phyloP scores from a whole-genome alignment of 139 green algal species.

The Marvania coccoides region DNA sequence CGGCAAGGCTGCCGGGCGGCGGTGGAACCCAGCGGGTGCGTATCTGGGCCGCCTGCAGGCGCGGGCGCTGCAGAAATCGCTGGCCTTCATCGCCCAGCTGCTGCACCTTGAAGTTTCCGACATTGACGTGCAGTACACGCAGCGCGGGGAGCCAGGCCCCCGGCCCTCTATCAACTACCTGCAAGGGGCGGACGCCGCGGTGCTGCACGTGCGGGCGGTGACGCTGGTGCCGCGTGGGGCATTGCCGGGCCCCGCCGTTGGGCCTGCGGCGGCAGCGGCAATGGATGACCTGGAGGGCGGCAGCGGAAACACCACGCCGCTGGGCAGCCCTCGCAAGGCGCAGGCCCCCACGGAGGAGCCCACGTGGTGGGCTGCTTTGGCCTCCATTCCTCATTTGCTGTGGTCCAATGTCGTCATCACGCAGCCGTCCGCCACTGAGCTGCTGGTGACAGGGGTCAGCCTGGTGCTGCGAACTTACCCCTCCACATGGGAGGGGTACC shows the following conservation, averaged over 20 bases:
- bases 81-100: constrained; percentile 25
- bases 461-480: constrained; percentile 20
- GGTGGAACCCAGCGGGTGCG: background rate
- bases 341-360: background rate
- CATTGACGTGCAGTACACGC: constrained; percentile 22
- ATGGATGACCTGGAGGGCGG: background rate
- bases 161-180: constrained; percentile 16
- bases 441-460: constrained; percentile 23
- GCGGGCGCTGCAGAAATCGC: background rate
- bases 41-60: background rate
- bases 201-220: constrained; percentile 24
- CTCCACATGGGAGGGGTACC: constrained; percentile 9
- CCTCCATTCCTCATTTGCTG: constrained; percentile 13
- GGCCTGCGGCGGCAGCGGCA: background rate
- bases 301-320: background rate
- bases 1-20: background rate
- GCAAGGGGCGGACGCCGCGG: constrained; percentile 24
- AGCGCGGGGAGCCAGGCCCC: constrained; percentile 40
- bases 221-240: constrained; percentile 21
- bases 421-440: constrained; percentile 1
- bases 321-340: background rate
- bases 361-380: background rate
- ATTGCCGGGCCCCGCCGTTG: background rate
- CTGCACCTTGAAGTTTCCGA: constrained; percentile 28
- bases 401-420: constrained; percentile 8